Conservation (phyloP, 2,329 filamentous ascomycete species). For the Talaromyces amestolkiae region DNA sequence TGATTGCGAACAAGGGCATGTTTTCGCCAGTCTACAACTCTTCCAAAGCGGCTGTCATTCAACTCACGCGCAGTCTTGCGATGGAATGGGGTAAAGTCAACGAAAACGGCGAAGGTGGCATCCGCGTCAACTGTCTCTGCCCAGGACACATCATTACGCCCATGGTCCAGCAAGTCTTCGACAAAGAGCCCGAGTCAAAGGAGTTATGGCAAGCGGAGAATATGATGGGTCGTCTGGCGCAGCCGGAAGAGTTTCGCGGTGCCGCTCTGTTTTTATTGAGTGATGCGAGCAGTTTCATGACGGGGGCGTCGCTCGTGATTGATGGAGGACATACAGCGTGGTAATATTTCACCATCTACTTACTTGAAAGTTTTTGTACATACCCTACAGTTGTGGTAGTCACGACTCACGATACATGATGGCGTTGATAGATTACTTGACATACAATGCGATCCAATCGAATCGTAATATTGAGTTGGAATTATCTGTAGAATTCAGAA, state of each 20-base stretch:
- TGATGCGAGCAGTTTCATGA: conserved; percentile 69
- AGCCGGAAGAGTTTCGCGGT: conserved; percentile 59
- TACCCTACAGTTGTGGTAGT: not conserved
- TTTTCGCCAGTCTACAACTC: conserved; percentile 50
- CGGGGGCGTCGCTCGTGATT: conserved; percentile 65
- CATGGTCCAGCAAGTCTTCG: conserved; percentile 80
- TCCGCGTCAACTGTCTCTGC: conserved; percentile 55
- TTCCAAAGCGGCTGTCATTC: conserved; percentile 55
- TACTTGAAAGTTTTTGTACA: not conserved
- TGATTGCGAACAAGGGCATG: conserved; percentile 51
- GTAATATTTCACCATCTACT: conserved; percentile 23
- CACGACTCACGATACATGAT: not conserved
- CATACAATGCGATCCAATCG: no score
- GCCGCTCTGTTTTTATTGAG: conserved; percentile 67
- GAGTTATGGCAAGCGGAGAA: conserved; percentile 46
- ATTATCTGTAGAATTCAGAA: no score
- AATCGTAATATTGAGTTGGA: no score
- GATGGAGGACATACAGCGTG: conserved; percentile 65
- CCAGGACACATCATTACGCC: conserved; percentile 59
- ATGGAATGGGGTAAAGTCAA: conserved; percentile 50
- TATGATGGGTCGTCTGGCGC: conserved; percentile 55
- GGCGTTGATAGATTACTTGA: not conserved
- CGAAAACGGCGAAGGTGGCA: conserved; percentile 34
- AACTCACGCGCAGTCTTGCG: conserved; percentile 51
- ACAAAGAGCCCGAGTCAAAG: conserved; percentile 64